These are phyloP conservation scores for Fusarium palustre DNA, from an alignment of 2,329 filamentous ascomycete species.

Conservation along the genomic window DNA sequence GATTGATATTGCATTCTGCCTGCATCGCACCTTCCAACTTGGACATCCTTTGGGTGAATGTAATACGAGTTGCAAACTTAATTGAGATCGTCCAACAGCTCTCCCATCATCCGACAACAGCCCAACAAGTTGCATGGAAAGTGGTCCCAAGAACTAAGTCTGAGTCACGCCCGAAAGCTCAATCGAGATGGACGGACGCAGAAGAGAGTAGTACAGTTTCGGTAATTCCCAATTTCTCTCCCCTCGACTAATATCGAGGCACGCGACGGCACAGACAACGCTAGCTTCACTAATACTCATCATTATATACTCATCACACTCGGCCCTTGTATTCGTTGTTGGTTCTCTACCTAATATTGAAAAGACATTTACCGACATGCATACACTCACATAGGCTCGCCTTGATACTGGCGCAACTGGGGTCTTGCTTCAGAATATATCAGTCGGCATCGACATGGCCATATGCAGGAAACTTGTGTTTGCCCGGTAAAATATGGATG, in stretches of 20 bases:
- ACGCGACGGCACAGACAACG: slow-evolving; percentile 23
- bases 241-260: slow-evolving; percentile 22
- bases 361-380: slow-evolving; percentile 24
- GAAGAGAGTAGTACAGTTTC: slow-evolving; percentile 18
- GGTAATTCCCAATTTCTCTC: slow-evolving; percentile 12
- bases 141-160: slow-evolving; percentile 27
- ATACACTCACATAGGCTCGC: slow-evolving; percentile 8
- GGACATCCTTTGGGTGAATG: slow-evolving; percentile 13
- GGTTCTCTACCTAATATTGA: slow-evolving; percentile 9
- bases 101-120: slow-evolving; percentile 18
- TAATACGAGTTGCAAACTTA: slow-evolving; percentile 37
- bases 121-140: slow-evolving; percentile 45
- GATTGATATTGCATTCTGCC: slow-evolving; percentile 42
- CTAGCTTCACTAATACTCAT: slow-evolving; percentile 12
- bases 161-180: slow-evolving; percentile 10
- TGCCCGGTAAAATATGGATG: slow-evolving; percentile 10
- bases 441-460: slow-evolving; percentile 18
- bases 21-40: slow-evolving; percentile 38
- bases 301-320: slow-evolving; percentile 15
- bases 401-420: slow-evolving; percentile 24
- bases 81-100: slow-evolving; percentile 34
- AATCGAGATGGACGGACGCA: slow-evolving; percentile 31
- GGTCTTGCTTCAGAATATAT: slow-evolving; percentile 16
- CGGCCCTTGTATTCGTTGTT: slow-evolving; percentile 24
- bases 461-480: slow-evolving; percentile 33